phyloP scores from a whole-genome alignment of 2,329 filamentous ascomycete species.

The Ophiognomonia clavigignenti-juglandacearum region DNA sequence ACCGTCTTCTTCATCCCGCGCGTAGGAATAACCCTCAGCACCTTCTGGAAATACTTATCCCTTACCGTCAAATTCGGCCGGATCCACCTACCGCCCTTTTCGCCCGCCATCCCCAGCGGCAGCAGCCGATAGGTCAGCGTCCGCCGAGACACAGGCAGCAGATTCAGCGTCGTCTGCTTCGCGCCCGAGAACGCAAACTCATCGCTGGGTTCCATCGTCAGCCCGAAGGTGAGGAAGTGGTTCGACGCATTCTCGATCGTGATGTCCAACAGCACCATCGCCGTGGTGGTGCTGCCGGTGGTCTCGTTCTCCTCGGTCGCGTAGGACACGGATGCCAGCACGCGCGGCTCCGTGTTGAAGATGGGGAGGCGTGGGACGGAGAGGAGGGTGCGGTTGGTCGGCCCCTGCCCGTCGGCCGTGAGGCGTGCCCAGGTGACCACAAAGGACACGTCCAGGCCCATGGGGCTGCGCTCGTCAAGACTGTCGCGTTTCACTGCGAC shows the following conservation, averaged over 20 bases:
- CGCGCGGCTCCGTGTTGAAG: constrained; percentile 79
- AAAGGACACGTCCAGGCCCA: constrained; percentile 69
- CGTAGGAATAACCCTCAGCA: constrained; percentile 73
- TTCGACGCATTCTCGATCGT: constrained; percentile 90
- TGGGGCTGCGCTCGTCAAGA: constrained; percentile 76
- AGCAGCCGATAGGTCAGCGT: constrained; percentile 70
- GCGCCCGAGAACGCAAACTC: constrained; percentile 89
- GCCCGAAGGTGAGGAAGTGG: constrained; percentile 89
- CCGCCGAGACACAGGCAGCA: constrained; percentile 76
- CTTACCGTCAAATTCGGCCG: constrained; percentile 70
- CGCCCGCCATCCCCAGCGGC: constrained; percentile 58
- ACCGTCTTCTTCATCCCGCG: constrained; percentile 56
- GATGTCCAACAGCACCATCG: constrained; percentile 43
- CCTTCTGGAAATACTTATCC: constrained; percentile 92
- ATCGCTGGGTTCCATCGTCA: constrained; percentile 88
- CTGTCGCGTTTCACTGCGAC: constrained; percentile 70
- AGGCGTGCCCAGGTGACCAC: constrained; percentile 72
- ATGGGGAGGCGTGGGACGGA: constrained; percentile 76
- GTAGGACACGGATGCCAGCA: constrained; percentile 59
- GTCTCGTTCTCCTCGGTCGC: constrained; percentile 23
- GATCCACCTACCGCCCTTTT: constrained; percentile 58
- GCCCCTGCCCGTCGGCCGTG: constrained; percentile 24
- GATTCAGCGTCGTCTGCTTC: constrained; percentile 73
- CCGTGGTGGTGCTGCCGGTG: constrained; percentile 23
- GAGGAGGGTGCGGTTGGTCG: constrained; percentile 61